phyloP scores from a whole-genome alignment of 805 yeast species.

The Cyberlindnera americana region DNA sequence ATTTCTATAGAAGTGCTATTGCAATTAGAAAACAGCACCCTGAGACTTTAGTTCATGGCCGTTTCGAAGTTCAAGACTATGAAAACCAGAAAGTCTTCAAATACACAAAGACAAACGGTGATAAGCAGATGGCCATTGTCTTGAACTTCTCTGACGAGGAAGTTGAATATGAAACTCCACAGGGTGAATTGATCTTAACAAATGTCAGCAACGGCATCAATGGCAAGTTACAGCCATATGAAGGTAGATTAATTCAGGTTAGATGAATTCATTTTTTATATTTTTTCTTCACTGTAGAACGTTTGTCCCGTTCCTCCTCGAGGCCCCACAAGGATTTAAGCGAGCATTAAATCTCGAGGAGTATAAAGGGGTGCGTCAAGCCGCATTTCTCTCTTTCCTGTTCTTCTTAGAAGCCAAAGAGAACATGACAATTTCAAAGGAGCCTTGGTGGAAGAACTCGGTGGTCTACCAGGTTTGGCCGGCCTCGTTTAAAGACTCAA shows the following conservation, averaged over 20 bases:
- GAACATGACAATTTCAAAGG: not conserved
- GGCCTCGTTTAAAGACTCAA: slow-evolving; percentile 55
- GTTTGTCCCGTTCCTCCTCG: no score
- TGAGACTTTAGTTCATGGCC: slow-evolving; percentile 45
- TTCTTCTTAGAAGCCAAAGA: no score
- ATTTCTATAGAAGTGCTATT: slow-evolving; percentile 44
- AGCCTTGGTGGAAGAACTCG: slow-evolving; percentile 56
- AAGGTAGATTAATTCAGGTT: slow-evolving; percentile 34
- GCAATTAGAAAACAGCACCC: slow-evolving; percentile 40
- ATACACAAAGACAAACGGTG: slow-evolving; percentile 36
- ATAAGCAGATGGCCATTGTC: slow-evolving; percentile 35
- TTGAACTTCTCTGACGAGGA: slow-evolving; percentile 40
- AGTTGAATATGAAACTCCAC: slow-evolving; percentile 30
- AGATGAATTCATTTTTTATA: no score
- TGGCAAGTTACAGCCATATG: slow-evolving; percentile 39
- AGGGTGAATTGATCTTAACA: slow-evolving; percentile 32
- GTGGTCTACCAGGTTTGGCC: slow-evolving; percentile 60
- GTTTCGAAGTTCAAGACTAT: slow-evolving; percentile 40
- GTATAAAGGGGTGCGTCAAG: no score
- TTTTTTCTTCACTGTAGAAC: not conserved
- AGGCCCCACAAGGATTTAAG: not conserved
- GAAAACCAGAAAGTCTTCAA: slow-evolving; percentile 41
- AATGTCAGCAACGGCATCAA: slow-evolving; percentile 29
- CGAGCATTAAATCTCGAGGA: no score
- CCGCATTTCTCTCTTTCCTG: no score